Percentiles rank a stretch among this genome's conserved stretches.
These are phyloP conservation scores for Begonia loranthoides DNA, from an alignment of 306 rosid genomes.

Conservation along the genomic window DNA sequence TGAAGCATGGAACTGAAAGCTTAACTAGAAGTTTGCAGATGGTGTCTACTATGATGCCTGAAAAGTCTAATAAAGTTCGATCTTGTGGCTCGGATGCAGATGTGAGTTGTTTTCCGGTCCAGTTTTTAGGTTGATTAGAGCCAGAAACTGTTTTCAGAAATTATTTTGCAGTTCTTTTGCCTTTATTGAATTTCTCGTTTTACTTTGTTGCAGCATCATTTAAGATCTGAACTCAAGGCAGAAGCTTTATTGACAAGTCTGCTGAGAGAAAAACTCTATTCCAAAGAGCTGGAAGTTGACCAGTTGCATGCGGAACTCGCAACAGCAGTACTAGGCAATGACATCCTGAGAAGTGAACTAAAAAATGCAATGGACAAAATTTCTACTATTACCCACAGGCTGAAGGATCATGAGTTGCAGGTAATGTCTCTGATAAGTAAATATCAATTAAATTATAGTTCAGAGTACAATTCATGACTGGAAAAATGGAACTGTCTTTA, in stretches of 20 bases:
- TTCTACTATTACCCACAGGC: constrained; percentile 54
- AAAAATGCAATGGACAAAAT: constrained; percentile 61
- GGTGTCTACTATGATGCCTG: constrained; percentile 53
- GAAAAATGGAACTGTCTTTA: too few species aligned
- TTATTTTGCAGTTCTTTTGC: too few species aligned
- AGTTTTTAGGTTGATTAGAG: too few species aligned
- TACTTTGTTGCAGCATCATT: constrained; percentile 28
- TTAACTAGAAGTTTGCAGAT: constrained; percentile 73
- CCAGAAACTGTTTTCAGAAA: too few species aligned
- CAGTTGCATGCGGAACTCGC: constrained; percentile 88
- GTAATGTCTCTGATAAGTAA: constrained; percentile 20
- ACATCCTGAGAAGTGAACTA: constrained; percentile 68
- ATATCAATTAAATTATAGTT: constrained; percentile 3
- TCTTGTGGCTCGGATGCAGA: constrained; percentile 28
- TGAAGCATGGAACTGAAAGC: constrained; percentile 56
- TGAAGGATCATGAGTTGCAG: constrained; percentile 80
- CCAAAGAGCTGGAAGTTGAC: constrained; percentile 79
- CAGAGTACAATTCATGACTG: neutral
- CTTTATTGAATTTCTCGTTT: neutral
- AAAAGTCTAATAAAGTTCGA: constrained; percentile 43
- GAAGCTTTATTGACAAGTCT: constrained; percentile 65
- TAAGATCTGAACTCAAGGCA: constrained; percentile 59
- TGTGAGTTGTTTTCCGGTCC: constrained; percentile 19
- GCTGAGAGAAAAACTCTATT: constrained; percentile 67
- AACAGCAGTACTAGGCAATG: constrained; percentile 78